Base-by-base conservation (phyloP, 257 asterid genomes). In the Oldenlandia corymbosa region DNA sequence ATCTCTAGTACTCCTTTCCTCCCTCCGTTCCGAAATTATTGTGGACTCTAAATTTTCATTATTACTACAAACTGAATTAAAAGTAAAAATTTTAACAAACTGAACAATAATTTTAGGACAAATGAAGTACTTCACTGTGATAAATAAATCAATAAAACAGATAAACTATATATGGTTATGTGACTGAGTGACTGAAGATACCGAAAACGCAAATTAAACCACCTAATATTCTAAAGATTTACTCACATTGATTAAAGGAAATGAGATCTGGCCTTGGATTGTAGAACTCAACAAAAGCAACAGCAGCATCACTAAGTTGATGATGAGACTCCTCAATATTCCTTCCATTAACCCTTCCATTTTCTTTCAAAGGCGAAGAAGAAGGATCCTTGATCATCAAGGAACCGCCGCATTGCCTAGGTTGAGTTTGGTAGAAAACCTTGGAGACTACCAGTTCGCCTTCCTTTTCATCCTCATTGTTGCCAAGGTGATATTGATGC, bases 401-500 rank as follows among this genome's bases (percentile, higher is more conserved):
- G 46, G 69, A 50, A 54, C 78, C 73, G 57, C 78, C 73, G 57
- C 84, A 79, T 54, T 76, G 81, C 63, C 84, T 72, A 37, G 84
- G 84, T 41, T 79, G 81, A 49, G 81, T 79, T 65, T 78, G 83
- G 64, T 68, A 78, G 70, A 78, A 78, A 54, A 78, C 78, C 75
- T 78, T 78, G 7, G 84, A 79, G 0, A 76, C 84, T 21, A 79
- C 79, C 4, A 79, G 70, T 62, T 79, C 81, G 1, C 84, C 84
- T 59, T 79, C 84, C 37, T 73, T 79, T 41, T 79, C 84, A 70
- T 79, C 84, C 31, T 79, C 84, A 62, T 79, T 73, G 42, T 66
- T 77, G 42, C 84, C 84, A 5, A 79, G 77, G 67, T 79, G 84
- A 51, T 79, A 79, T n/a, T 79, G 81, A 72, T 79, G 81, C 81